phyloP scores from a whole-genome alignment of 495 filamentous ascomycete species.

The Talaromyces liani region DNA sequence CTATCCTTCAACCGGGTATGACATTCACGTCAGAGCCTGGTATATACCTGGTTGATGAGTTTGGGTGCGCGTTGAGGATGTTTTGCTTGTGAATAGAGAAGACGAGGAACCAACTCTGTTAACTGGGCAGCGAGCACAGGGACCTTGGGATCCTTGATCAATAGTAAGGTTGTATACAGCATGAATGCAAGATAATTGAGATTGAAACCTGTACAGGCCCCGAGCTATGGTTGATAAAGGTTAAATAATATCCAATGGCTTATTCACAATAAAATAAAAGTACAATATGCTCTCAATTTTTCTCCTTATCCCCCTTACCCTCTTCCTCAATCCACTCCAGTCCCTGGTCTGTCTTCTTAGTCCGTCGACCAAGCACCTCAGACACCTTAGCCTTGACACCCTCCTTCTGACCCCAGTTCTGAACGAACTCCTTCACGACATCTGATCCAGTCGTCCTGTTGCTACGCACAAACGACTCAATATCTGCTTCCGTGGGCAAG shows the following conservation, averaged over 20 bases:
- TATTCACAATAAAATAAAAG: not conserved
- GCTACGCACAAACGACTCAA: slow-evolving; percentile 46
- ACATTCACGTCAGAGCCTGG: slow-evolving; percentile 50
- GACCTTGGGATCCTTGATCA: slow-evolving; percentile 40
- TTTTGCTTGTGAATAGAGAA: slow-evolving; percentile 36
- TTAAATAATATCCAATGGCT: not conserved
- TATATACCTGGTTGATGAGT: slow-evolving; percentile 43
- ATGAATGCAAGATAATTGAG: no score
- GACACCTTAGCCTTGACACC: slow-evolving; percentile 13
- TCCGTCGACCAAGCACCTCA: slow-evolving; percentile 12
- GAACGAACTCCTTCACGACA: slow-evolving; percentile 22
- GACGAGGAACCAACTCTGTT: slow-evolving; percentile 37
- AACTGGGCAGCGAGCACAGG: slow-evolving; percentile 33
- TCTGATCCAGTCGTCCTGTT: slow-evolving; percentile 8
- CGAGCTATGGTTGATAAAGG: not conserved
- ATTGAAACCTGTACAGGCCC: not conserved
- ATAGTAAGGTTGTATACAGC: no score
- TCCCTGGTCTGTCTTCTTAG: slow-evolving; percentile 7
- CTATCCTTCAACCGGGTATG: slow-evolving; percentile 40
- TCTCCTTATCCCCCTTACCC: not conserved
- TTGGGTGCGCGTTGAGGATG: slow-evolving; percentile 50
- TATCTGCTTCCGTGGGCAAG: slow-evolving; percentile 68
- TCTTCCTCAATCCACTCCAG: slow-evolving; percentile 10
- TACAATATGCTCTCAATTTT: not conserved
- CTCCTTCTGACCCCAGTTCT: slow-evolving; percentile 21